Conservation (phyloP, 345 rosid genomes). For the Citrus sinensis region DNA sequence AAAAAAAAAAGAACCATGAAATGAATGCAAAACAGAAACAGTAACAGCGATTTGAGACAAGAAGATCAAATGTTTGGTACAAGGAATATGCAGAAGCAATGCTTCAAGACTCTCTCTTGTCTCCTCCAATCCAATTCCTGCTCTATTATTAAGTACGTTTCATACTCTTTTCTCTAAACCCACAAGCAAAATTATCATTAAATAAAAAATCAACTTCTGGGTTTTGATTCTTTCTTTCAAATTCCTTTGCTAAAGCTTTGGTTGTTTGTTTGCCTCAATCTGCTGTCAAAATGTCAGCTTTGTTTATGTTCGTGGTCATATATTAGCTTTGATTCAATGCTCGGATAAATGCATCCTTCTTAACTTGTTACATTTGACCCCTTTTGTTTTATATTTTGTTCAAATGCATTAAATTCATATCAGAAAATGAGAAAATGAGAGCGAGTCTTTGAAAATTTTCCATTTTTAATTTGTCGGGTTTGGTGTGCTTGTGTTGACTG, state of each 20-base stretch:
- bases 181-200: neutral
- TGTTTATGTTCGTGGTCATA: neutral
- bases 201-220: neutral
- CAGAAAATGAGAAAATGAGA: neutral
- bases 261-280: neutral
- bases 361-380: neutral
- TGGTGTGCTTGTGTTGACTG: neutral
- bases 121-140: slow-evolving; percentile 40
- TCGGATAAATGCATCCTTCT: neutral
- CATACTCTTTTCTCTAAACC: neutral
- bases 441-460: neutral
- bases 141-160: slow-evolving; percentile 33
- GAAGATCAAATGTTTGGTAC: slow-evolving; percentile 49
- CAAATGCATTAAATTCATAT: neutral
- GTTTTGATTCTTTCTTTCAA: neutral
- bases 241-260: neutral
- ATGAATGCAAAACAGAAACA: neutral
- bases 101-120: slow-evolving; percentile 44
- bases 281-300: neutral
- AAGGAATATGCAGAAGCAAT: slow-evolving; percentile 45
- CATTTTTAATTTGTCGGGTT: neutral
- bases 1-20: neutral
- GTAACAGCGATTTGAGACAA: neutral
- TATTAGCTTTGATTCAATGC: neutral
- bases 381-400: neutral